Percentiles rank a stretch among this genome's conserved stretches.
Evolutionary conservation across 495 filamentous ascomycete species (phyloP).

Genomic region (Podospora fimiseda): DNA sequence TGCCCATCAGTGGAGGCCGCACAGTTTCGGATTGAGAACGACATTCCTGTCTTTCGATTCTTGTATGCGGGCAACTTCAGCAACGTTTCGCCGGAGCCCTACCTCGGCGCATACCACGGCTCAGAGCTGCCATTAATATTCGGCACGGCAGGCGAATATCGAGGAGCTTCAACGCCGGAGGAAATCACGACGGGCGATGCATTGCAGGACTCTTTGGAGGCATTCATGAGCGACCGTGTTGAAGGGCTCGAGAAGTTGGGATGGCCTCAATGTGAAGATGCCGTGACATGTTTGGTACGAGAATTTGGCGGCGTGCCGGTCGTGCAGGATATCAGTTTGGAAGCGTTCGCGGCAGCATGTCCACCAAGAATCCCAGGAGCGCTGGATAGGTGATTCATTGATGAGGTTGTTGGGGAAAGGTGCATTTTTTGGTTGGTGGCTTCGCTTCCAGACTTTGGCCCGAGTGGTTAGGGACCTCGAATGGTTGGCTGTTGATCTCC

Average conservation of each 20-base stretch:
- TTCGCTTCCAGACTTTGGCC: too few species aligned
- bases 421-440: too few species aligned
- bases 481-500: too few species aligned
- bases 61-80: conserved; percentile 43
- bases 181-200: conserved; percentile 26
- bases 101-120: conserved; percentile 48
- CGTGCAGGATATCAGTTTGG: neutral
- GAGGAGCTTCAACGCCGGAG: conserved; percentile 26
- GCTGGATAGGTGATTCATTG: too few species aligned
- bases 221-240: conserved; percentile 25
- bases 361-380: too few species aligned
- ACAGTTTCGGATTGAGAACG: conserved; percentile 20
- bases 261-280: neutral
- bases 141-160: conserved; percentile 34
- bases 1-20: conserved; percentile 20
- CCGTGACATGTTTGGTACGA: neutral
- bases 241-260: neutral
- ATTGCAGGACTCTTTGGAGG: conserved; percentile 40
- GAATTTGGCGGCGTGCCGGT: neutral
- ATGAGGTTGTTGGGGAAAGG: too few species aligned
- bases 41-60: conserved; percentile 36
- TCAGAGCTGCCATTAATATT: conserved; percentile 45
- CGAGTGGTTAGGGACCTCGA: too few species aligned
- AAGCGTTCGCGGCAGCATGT: neutral
- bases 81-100: conserved; percentile 34